Base-by-base conservation (phyloP, 352 stramenopile genomes). In the Phytopythium vexans region DNA sequence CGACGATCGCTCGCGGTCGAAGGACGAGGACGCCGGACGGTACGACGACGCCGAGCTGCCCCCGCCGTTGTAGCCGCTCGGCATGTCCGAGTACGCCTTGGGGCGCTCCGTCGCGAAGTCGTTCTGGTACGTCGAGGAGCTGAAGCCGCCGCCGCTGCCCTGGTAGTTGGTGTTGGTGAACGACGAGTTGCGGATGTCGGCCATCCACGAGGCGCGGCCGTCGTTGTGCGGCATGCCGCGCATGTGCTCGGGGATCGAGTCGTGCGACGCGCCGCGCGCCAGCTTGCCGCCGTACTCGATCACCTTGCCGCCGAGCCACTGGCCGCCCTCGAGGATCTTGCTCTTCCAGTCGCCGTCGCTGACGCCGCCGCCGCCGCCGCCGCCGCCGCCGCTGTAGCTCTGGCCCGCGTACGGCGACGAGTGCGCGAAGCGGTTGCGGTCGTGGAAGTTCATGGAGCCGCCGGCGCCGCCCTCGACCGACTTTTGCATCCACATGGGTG, bases 131-230 rank as follows among this genome's bases (percentile, higher is more conserved):
- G 49, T 54, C 48, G 60, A 35, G 56, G 59, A 60, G 21, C 52
- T 74, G 57, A 60, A 67, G 5, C 54, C 43, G 4, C 50, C 47
- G 12, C 12, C 41, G 41, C 49, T 59, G 1, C 59, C 49, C 7
- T 59, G 49, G 9, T 47, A 43, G 8, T 40, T 41, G 15, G 51
- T 49, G 32, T 53, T 62, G 2, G 52, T 64, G n/a, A 59, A 72
- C 38, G 73, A 80, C 9, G 73, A 76, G 51, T 63, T 81, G 16
- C 78, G 75, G 51, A 89, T 89, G 53, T 89, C 76, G 0, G 76
- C 78, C 78, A 89, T 89, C 78, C 78, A 89, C 62, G 81, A 87
- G 31, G 78, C 78, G 41, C 78, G 78, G 58, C 78, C 78, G 58
- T 89, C 78, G 59, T 89, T 89, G 38, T 72, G 56, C 36, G 78